Evolutionary conservation across 345 rosid species (phyloP).

Genomic region (Eucalyptus paniculata): DNA sequence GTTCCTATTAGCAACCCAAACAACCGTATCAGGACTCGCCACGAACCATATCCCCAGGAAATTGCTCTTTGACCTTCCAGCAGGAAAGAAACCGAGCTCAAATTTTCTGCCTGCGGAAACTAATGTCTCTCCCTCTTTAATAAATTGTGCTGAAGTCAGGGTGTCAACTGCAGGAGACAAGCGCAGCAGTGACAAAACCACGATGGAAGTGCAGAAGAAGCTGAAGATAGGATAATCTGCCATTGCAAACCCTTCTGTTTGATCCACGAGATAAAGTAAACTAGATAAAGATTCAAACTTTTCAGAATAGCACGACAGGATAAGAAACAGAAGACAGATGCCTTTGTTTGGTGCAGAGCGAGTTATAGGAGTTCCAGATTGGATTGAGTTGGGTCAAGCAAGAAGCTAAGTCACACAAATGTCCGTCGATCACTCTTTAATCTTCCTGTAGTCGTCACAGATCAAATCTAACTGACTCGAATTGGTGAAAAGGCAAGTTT

Average conservation of each 20-base stretch:
- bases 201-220: not conserved
- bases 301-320: not conserved
- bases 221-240: not conserved
- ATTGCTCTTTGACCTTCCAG: not conserved
- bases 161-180: not conserved
- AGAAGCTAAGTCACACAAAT: not conserved
- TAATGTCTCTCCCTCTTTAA: not conserved
- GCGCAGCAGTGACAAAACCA: not conserved
- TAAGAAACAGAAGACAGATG: not conserved
- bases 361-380: not conserved
- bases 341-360: not conserved
- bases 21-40: not conserved
- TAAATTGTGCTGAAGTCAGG: not conserved
- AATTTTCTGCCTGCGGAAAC: not conserved
- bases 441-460: not conserved
- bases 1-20: slow-evolving; percentile 39
- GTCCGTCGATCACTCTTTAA: not conserved
- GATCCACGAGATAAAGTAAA: slow-evolving; percentile 2
- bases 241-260: not conserved
- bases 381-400: not conserved
- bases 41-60: slow-evolving; percentile 27
- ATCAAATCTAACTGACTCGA: not conserved
- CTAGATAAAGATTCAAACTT: not conserved
- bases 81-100: slow-evolving; percentile 5
- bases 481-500: not conserved